phyloP scores from a whole-genome alignment of 2,329 filamentous ascomycete species.

The Exserohilum turcica region DNA sequence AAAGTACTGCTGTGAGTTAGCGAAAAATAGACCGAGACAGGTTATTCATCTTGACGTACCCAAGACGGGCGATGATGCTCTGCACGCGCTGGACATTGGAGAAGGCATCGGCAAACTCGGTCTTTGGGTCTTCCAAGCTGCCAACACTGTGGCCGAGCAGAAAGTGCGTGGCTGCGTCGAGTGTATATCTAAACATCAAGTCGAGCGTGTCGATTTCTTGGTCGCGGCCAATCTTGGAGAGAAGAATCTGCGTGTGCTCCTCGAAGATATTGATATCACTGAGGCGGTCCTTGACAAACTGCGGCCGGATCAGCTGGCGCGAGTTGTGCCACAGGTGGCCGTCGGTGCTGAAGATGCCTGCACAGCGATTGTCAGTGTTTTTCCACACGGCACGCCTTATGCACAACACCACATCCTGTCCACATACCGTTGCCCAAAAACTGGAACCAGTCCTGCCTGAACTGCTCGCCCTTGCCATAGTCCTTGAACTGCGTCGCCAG shows the following conservation, averaged over 20 bases:
- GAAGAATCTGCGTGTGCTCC: slow-evolving; percentile 73
- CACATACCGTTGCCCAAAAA: slow-evolving; percentile 75
- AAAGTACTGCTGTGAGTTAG: slow-evolving; percentile 57
- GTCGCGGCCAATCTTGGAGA: slow-evolving; percentile 63
- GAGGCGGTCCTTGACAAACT: slow-evolving; percentile 84
- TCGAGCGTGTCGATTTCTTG: slow-evolving; percentile 71
- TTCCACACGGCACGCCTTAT: background rate
- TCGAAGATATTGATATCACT: slow-evolving; percentile 84
- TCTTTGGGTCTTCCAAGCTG: slow-evolving; percentile 61
- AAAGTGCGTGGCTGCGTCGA: slow-evolving; percentile 87
- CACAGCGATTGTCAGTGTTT: slow-evolving; percentile 1
- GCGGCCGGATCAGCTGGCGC: slow-evolving; percentile 80
- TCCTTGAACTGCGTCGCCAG: slow-evolving; percentile 85
- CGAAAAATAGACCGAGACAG: background rate
- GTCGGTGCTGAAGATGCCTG: slow-evolving; percentile 72
- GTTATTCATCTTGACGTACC: slow-evolving; percentile 49
- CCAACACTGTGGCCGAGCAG: slow-evolving; percentile 77
- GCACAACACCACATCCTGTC: background rate
- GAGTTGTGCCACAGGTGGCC: slow-evolving; percentile 78
- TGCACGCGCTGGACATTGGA: slow-evolving; percentile 78
- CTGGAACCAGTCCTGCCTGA: slow-evolving; percentile 75
- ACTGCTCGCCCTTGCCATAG: slow-evolving; percentile 79
- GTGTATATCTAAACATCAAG: slow-evolving; percentile 75
- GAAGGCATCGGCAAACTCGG: slow-evolving; percentile 80
- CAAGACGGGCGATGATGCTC: slow-evolving; percentile 67